Base-by-base conservation (phyloP, 441 rosid genomes). In the Adansonia grandidieri region DNA sequence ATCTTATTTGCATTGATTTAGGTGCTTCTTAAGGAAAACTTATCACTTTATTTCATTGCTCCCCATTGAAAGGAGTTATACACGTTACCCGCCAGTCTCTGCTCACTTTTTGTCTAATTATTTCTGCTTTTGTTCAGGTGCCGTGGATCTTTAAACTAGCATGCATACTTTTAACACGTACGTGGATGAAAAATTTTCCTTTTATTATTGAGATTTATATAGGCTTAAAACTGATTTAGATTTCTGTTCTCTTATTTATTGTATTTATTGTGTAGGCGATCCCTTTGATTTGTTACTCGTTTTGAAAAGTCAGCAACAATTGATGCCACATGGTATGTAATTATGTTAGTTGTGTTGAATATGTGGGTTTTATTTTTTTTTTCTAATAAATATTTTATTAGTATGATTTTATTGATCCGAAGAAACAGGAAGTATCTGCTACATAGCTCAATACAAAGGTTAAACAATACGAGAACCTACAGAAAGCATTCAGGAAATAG, bases 131-230 rank as follows among this genome's bases (percentile, higher is more conserved):
- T 79, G 80, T 73, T 79, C 89, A 94, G 98, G 90, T 97, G 99
- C 47, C 98, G 94, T 76, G 97, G 98, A 90, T 94, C 98, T 58
- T 78, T 97, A 84, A 97, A 97, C 84, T 97, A 89, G 85, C 83
- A 84, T 78, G 70, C 51, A 57, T 48, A 11, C 74, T 56, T 79
- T 71, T 51, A 85, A 87, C 81, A 80, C 61, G 85, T 73, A 24
- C 13, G 56, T 73, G 51, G 32, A 5, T 71, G 60, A 80, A 56
- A 42, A 67, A 51, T 77, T 58, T 85, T 65, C 53, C 45, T 82
- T 57, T 37, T 63, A n/a, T 32, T 81, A 79, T 66, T 64, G 63
- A 42, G 37, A 75, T 63, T 61, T 45, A 9, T 45, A 4, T 32
- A 63, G 19, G 61, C 68, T 15, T 74, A 40, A 45, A 17, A 32